Evolutionary conservation across 805 yeast species (phyloP).

Genomic region (Teunomyces atbi): DNA sequence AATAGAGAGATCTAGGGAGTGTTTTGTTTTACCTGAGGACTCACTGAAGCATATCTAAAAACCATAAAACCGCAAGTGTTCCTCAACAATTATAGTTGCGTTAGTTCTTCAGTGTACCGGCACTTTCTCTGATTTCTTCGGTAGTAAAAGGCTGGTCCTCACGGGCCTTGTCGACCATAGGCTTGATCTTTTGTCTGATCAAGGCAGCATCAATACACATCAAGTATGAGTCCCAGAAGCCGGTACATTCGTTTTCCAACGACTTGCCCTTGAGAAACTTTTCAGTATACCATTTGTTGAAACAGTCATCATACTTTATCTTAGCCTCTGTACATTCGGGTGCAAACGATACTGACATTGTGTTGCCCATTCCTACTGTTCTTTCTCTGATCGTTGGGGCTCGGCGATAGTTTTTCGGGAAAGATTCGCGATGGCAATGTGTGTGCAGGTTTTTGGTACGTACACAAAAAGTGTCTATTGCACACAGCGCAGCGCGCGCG

Average conservation of each 20-base stretch:
- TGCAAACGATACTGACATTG: conserved; percentile 75
- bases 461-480: neutral
- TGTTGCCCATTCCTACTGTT: conserved; percentile 36
- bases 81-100: no score
- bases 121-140: conserved; percentile 30
- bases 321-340: conserved; percentile 93
- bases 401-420: no score
- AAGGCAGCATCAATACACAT: conserved; percentile 77
- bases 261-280: conserved; percentile 58
- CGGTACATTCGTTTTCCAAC: conserved; percentile 83
- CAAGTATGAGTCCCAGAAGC: conserved; percentile 82
- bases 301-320: conserved; percentile 86
- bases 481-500: neutral
- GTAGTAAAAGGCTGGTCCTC: conserved; percentile 76
- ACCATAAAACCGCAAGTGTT: no score
- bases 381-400: neutral
- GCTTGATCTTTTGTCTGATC: conserved; percentile 71
- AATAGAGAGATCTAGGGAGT: no score
- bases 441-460: neutral
- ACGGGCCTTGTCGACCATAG: conserved; percentile 84
- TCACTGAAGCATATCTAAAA: no score
- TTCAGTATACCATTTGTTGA: conserved; percentile 93
- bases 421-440: neutral
- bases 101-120: conserved; percentile 26
- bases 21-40: no score